A percentile compares a stretch with the other conserved stretches of the same genome.
phyloP scores from a whole-genome alignment of 257 asterid species.

The Solanum virginianum region DNA sequence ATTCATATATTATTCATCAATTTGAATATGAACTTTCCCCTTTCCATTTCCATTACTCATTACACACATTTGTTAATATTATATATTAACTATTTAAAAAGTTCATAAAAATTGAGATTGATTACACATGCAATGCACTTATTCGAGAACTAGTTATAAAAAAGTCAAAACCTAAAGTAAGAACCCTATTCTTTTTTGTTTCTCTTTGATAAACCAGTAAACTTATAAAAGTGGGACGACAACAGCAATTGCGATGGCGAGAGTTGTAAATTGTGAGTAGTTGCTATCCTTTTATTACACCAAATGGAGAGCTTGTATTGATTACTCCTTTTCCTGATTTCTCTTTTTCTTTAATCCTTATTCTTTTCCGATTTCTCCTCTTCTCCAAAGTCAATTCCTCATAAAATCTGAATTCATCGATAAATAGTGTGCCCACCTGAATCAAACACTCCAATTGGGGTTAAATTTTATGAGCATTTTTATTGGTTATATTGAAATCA shows the following conservation, averaged over 20 bases:
- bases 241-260: neutral
- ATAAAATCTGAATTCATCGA: neutral
- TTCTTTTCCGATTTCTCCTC: neutral
- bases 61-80: no score
- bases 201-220: neutral
- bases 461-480: no score
- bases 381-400: neutral
- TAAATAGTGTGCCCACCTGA: neutral
- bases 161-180: no score
- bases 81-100: no score
- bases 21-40: no score
- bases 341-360: neutral
- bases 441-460: neutral
- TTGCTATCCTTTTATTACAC: neutral
- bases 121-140: no score
- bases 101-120: no score
- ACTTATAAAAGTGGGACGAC: neutral
- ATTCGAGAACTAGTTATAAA: no score
- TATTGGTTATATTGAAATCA: neutral
- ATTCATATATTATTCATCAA: no score
- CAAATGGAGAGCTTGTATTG: neutral
- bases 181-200: neutral
- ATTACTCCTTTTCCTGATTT: neutral
- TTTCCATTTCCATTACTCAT: no score
- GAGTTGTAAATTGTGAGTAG: neutral